Evolutionary conservation across 306 rosid genomes (phyloP), one percentile per base, ranked within the genome.

Genomic region (Rosa chinensis): DNA sequence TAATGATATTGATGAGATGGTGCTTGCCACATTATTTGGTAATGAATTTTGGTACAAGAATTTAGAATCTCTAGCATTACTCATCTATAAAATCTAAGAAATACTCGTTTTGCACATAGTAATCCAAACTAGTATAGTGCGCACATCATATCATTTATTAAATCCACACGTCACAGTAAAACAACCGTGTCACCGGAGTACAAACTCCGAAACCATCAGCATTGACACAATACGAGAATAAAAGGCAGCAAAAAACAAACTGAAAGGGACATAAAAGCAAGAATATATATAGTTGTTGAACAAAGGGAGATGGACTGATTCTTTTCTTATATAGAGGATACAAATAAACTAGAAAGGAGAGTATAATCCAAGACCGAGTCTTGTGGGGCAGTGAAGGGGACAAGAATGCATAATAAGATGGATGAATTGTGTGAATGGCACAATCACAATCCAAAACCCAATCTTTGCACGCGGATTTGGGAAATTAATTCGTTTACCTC

Each of bases 381-480:
- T 10, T 32, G 14, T 10, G 3, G 35, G 0, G 32, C 20, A 45
- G 12, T 12, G 25, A 71, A 28, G 75, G 73, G 75, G 59, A 71
- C 75, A 48, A 4, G 17, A 43, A 9, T 45, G 3, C 50, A 47
- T 4, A 11, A 6, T 2, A 47, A 11, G 56, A 50, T 16, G n/a
- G 8, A 16, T 52, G 1, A 49, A 13, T 21, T 5, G 56, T 17
- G 16, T 50, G 20, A 32, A 32, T 32, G 37, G 3, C 0, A 2
- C 37, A 2, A 32, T 32, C 37, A 32, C 37, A 32, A 32, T 32
- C 18, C 40, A 32, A 71, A 73, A 52, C 20, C 37, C 20, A 35
- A 53, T 73, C 49, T 10, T 18, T 52, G 37, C 49, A 73, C 77
- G 77, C 77, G 77, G 66, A 37, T 23, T 73, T 35, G 66, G 66